Percentiles rank a stretch among this genome's conserved stretches.
These are phyloP conservation scores for Taphrina pruni DNA, from an alignment of 1,139 yeast genomes.

Conservation along the genomic window DNA sequence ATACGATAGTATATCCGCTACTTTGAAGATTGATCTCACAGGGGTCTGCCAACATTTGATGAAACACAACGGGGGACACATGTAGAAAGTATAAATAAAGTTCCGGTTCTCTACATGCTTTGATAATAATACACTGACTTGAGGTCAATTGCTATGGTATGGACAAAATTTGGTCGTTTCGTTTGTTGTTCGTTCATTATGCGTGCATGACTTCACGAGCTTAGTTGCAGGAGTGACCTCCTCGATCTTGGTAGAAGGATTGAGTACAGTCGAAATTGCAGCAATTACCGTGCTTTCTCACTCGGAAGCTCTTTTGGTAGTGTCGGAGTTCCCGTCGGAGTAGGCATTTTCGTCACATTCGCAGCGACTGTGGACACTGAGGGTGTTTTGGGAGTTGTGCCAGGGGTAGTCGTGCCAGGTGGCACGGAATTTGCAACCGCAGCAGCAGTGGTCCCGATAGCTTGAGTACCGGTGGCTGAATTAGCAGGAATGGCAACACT, in stretches of 20 bases:
- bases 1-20: too few relatives aligned
- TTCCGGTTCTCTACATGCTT: slow-evolving; percentile 22
- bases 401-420: not conserved
- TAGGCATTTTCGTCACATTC: slow-evolving; percentile 1
- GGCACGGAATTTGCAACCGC: not conserved
- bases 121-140: slow-evolving; percentile 23
- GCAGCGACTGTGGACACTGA: not conserved
- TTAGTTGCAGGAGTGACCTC: too few relatives aligned
- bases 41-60: too few relatives aligned
- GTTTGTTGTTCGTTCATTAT: slow-evolving; percentile 15
- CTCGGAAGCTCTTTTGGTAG: slow-evolving; percentile 12
- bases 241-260: too few relatives aligned
- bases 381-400: slow-evolving; percentile 6
- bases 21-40: too few relatives aligned
- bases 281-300: slow-evolving; percentile 17
- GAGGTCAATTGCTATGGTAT: slow-evolving; percentile 9
- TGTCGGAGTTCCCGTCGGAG: not conserved
- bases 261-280: not conserved
- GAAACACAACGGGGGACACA: too few relatives aligned
- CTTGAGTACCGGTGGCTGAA: slow-evolving; percentile 21
- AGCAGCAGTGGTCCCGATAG: slow-evolving; percentile 46
- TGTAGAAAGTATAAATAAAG: not conserved
- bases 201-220: not conserved
- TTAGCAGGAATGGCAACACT: not conserved
- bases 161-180: slow-evolving; percentile 21